phyloP scores from a whole-genome alignment of 2,329 filamentous ascomycete genomes.

The Chrysosphaeria jannelii region DNA sequence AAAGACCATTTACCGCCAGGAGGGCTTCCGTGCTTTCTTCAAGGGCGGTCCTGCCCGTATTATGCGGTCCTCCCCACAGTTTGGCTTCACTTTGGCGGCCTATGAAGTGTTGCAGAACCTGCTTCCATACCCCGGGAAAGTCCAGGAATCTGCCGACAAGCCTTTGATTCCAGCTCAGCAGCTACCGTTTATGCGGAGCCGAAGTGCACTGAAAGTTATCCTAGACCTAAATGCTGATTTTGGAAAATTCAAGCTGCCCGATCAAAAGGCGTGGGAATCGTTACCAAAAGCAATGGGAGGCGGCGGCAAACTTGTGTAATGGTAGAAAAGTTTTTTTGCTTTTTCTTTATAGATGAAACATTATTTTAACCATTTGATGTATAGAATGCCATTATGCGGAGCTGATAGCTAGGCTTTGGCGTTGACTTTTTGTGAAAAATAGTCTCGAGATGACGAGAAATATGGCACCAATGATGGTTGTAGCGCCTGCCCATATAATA shows the following conservation, averaged over 20 bases:
- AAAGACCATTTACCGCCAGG: conserved; percentile 55
- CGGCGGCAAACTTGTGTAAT: too few relatives aligned
- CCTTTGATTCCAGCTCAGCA: conserved; percentile 7
- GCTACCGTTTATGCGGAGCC: conserved; percentile 28
- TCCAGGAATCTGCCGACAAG: conserved; percentile 16
- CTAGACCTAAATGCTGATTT: conserved; percentile 86
- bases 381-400: too few relatives aligned
- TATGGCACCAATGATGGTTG: conserved; percentile 3
- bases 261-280: conserved; percentile 20
- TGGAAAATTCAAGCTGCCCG: conserved; percentile 36
- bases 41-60: conserved; percentile 93
- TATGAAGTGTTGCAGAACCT: conserved; percentile 72
- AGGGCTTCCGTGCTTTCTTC: conserved; percentile 93
- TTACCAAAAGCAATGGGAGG: conserved; percentile 18
- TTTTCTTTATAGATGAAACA: too few relatives aligned
- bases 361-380: too few relatives aligned
- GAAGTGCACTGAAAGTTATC: conserved; percentile 86
- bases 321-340: too few relatives aligned
- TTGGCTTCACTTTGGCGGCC: conserved; percentile 85
- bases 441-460: conserved; percentile 2
- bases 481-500: conserved; percentile 4
- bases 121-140: conserved; percentile 48
- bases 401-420: too few relatives aligned
- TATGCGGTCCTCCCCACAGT: conserved; percentile 80
- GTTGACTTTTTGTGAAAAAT: too few relatives aligned